phyloP scores from a whole-genome alignment of 2,329 filamentous ascomycete species.

The Aureobasidium mangrovei region DNA sequence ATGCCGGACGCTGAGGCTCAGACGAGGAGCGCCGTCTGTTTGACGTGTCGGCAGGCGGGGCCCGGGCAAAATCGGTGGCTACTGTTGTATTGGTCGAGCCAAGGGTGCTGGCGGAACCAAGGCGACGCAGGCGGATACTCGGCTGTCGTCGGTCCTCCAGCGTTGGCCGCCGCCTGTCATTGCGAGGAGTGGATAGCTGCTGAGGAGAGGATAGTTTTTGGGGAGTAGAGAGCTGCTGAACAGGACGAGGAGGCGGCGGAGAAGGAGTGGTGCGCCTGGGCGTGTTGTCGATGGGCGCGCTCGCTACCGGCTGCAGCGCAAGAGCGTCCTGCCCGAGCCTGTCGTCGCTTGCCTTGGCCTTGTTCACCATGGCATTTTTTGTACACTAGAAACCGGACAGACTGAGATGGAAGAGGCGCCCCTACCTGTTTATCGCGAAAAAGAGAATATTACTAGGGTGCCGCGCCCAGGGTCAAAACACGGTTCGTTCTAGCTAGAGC shows the following conservation, averaged over 20 bases:
- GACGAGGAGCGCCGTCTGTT: constrained; percentile 10
- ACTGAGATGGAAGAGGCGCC: neutral
- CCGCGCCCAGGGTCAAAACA: constrained; percentile 9
- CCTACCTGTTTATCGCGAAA: neutral
- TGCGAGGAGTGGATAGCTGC: neutral
- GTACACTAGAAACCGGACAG: neutral
- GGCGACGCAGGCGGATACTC: constrained; percentile 13
- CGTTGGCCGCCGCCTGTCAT: constrained; percentile 1
- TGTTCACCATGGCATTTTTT: constrained; percentile 5
- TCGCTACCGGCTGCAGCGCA: constrained; percentile 6
- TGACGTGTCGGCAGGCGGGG: neutral
- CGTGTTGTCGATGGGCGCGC: neutral
- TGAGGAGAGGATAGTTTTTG: neutral
- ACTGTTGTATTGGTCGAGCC: neutral
- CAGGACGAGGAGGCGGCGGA: neutral
- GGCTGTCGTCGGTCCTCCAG: constrained; percentile 11
- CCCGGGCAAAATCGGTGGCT: constrained; percentile 1
- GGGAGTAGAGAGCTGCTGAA: neutral
- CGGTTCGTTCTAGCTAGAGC: constrained; percentile 3
- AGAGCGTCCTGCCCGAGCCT: neutral
- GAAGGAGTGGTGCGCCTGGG: neutral
- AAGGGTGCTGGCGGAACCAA: constrained; percentile 8
- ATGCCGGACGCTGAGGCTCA: constrained; percentile 9
- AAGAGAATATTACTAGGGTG: neutral
- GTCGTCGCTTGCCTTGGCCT: neutral